Conservation (phyloP, 2,329 filamentous ascomycete species). For the Akanthomyces lecanii region DNA sequence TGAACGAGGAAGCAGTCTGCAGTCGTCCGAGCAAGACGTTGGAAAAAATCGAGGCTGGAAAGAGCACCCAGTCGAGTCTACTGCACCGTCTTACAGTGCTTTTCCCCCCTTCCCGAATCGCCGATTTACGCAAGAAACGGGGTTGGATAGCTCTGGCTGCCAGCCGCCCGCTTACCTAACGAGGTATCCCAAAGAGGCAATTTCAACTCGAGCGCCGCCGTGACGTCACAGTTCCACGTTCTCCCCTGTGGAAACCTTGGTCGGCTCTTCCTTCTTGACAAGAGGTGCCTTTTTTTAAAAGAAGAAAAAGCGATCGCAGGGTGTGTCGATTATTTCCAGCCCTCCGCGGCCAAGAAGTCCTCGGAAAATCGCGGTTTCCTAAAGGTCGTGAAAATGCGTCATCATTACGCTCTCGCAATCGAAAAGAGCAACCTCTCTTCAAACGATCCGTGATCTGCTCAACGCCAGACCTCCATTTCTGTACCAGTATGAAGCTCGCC, state of each 20-base stretch:
- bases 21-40: no score
- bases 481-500: no score
- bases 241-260: not conserved
- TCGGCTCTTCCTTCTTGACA: not conserved
- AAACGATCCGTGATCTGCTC: not conserved
- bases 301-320: not conserved
- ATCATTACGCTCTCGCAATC: not conserved
- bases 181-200: constrained; percentile 1
- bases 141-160: no score
- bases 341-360: no score
- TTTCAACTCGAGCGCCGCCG: not conserved
- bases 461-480: no score
- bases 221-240: constrained; percentile 10
- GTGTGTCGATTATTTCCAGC: not conserved
- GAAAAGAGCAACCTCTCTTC: not conserved
- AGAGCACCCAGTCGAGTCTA: no score
- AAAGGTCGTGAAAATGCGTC: not conserved
- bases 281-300: not conserved
- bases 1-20: no score
- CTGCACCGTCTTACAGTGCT: no score
- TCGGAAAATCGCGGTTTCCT: no score
- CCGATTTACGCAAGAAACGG: no score
- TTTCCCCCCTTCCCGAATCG: no score
- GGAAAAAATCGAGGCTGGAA: no score
- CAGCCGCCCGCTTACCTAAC: not conserved